Evolutionary conservation across 2,329 filamentous ascomycete species (phyloP), one percentile per base, ranked within the genome.

Genomic region (Paraconiothyrium brasiliense): DNA sequence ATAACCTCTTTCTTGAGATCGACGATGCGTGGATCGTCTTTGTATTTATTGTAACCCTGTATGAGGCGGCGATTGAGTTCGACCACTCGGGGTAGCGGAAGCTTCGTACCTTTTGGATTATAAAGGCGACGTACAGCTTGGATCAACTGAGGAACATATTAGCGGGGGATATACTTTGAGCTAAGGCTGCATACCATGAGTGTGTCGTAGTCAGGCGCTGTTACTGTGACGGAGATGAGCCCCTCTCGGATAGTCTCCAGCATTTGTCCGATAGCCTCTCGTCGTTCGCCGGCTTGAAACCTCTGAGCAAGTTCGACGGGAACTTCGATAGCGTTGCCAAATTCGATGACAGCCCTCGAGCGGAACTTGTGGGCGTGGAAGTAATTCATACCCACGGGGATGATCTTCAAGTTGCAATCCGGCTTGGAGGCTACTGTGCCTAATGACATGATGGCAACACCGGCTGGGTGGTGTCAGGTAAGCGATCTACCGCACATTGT

Each of bases 321-420:
- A 10, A 98, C 89, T 67, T 97, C 92, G 65, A 98, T 90, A 0
- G 95, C 93, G 30, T 88, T 90, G 9, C 95, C 95, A 71, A 98
- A 99, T 76, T 99, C 95, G 62, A 98, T 90, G 4, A 99, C 94
- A 39, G 94, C 95, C 76, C 95, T 88, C 66, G 94, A 98, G 49
- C 94, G 91, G 80, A 99, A 99, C 79, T 98, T 99, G 85, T 99
- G 94, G 0, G 94, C 92, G 79, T 98, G 94, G 81, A 99, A 99
- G 80, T 99, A 99, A 80, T 99, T 99, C 94, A 99, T 97, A 71
- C 94, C 94, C 55, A 95, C 94, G 3, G 95, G 95, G 27, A 99
- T 92, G 71, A 99, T 97, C 79, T 94, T 96, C 64, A 99, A 84
- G 34, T 92, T 93, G 74, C 92, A 97, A 66, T 94, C 86, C 2